Base-by-base conservation (phyloP, 2,329 filamentous ascomycete species). In the Myriosclerotinia scirpicola region DNA sequence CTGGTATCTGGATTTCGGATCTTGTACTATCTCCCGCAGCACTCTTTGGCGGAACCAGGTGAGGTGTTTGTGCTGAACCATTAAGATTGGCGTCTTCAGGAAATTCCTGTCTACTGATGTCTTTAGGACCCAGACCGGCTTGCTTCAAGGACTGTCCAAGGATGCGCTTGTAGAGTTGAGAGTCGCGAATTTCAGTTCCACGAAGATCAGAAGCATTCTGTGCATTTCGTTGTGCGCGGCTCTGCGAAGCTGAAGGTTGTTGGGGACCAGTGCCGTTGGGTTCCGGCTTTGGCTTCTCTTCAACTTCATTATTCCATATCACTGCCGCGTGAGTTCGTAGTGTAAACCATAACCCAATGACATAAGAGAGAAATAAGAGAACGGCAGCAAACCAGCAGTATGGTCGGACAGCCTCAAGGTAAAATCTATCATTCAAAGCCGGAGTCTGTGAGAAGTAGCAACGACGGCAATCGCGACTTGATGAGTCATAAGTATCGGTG, bases 331-430 rank as follows among this genome's bases (percentile, higher is more conserved):
- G 95, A 0, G 95, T 99, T 70, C 95, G 86, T 26, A 99, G 84
- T 0, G 95, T 99, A 78, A 99, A 99, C 84, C 95, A 92, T 17
- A 99, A 82, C 34, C 95, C 95, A 68, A 98, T 95, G 46, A 95
- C 83, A 76, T 99, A 99, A 0, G 93, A 96, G 38, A 97, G 81
- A 79, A 99, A 98, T 17, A 99, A 82, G 75, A 96, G 84, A 5
- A 89, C 80, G 0, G 95, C 92, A 5, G 92, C 90, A 75, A 96
- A 87, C 82, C 93, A 97, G 74, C 92, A 96, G 78, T 96, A 99
- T 1, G 95, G 95, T 55, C 92, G 88, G 11, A 99, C 94, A 3
- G 94, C 94, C 76, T 96, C 87, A 20, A 90, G 82, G 75, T 95
- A 99, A 79, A 99, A 99, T 3, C 87, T 84, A 77, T 98, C 93